These are phyloP conservation scores for Boletus insuetus DNA, from an alignment of 768 basidiomycete genomes.

Conservation along the genomic window DNA sequence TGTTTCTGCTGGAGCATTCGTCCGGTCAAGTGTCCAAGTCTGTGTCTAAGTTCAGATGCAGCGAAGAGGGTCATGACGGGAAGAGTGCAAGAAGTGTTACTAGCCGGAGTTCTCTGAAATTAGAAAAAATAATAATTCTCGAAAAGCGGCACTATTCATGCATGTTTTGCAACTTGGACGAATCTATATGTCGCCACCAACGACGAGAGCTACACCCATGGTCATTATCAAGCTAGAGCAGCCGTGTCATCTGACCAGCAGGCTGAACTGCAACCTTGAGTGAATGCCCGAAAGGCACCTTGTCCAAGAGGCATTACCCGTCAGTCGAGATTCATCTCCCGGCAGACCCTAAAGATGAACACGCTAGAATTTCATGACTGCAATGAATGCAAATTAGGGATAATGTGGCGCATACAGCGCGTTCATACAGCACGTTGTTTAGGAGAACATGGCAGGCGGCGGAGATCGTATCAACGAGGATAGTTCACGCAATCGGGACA, in stretches of 20 bases:
- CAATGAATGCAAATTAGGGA: neutral
- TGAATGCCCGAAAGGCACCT: neutral
- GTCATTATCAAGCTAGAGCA: neutral
- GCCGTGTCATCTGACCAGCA: neutral
- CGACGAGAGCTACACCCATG: neutral
- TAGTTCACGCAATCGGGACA: conserved; percentile 1
- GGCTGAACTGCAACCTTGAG: neutral
- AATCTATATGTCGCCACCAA: neutral
- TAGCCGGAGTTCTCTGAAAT: conserved; percentile 31
- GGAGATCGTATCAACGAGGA: conserved; percentile 3
- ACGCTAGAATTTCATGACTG: neutral
- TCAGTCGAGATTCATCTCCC: neutral
- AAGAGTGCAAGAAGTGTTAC: conserved; percentile 27
- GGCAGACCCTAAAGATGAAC: neutral
- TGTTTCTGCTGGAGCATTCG: neutral
- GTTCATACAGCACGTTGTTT: conserved; percentile 2
- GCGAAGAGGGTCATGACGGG: conserved; percentile 21
- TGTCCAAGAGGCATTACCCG: neutral
- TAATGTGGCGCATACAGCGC: neutral
- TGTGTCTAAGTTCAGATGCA: conserved; percentile 8
- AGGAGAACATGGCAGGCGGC: neutral
- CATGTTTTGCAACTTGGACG: conserved; percentile 11
- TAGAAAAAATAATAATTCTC: conserved; percentile 32
- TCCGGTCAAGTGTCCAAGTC: conserved; percentile 1
- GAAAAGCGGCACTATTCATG: conserved; percentile 17